Conservation (phyloP, 306 rosid species). For the apple (Malus domestica) region ASM211411v1 NC_041802.1:22687501-22688000, state of each 20-base stretch:
- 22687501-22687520: conserved; percentile 58
- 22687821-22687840: not conserved
- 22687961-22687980: not conserved
- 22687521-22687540: conserved; percentile 53
- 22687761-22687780: not conserved
- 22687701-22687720: not conserved
- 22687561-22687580: conserved; percentile 54
- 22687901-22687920: not conserved
- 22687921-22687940: not conserved
- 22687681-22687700: not conserved
- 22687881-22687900: not conserved
- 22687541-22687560: conserved; percentile 77
- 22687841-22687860: not conserved
- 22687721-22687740: not conserved
- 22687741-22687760: not conserved
- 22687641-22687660: not conserved
- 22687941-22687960: not conserved
- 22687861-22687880: not conserved
- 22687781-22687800: not conserved
- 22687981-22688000: not conserved
- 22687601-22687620: conserved; percentile 72
- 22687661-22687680: not conserved
- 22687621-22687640: conserved; percentile 64
- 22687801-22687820: not conserved
- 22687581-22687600: conserved; percentile 68